Evolutionary conservation across 495 filamentous ascomycete genomes (phyloP).

Genomic region (Parmelia sp.): DNA sequence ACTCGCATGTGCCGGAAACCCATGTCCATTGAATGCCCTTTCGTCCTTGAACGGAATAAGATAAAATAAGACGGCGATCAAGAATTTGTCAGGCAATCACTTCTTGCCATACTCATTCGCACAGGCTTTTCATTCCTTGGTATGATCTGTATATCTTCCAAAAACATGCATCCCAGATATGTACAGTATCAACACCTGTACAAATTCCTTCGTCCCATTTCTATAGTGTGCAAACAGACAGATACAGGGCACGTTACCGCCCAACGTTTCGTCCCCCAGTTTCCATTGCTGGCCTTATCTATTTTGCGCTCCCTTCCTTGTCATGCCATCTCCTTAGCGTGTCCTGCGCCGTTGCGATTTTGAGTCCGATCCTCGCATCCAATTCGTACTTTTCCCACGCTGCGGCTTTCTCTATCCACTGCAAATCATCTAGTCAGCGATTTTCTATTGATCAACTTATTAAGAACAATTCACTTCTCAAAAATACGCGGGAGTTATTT

Average conservation of each 20-base stretch:
- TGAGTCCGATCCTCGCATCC: constrained; percentile 78
- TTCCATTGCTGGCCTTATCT: background rate
- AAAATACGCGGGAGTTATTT: background rate
- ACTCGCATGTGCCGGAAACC: too few relatives aligned
- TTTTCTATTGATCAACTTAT: too few relatives aligned
- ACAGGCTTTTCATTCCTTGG: background rate
- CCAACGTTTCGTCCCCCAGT: too few relatives aligned
- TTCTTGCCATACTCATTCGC: background rate
- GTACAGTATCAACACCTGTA: background rate
- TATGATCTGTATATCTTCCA: too few relatives aligned
- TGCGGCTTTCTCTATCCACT: constrained; percentile 68
- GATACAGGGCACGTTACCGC: background rate
- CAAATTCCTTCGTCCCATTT: background rate
- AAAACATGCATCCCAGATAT: background rate
- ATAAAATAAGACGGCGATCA: too few relatives aligned
- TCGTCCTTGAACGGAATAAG: too few relatives aligned
- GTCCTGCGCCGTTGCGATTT: constrained; percentile 72
- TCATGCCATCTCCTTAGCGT: constrained; percentile 64
- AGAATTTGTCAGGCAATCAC: background rate
- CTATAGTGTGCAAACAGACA: background rate
- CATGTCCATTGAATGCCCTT: too few relatives aligned
- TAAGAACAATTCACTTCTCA: too few relatives aligned
- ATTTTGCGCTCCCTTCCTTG: constrained; percentile 12
- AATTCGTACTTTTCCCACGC: constrained; percentile 82
- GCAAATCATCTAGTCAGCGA: background rate